phyloP scores from a whole-genome alignment of 805 yeast genomes.

The Candida takata region DNA sequence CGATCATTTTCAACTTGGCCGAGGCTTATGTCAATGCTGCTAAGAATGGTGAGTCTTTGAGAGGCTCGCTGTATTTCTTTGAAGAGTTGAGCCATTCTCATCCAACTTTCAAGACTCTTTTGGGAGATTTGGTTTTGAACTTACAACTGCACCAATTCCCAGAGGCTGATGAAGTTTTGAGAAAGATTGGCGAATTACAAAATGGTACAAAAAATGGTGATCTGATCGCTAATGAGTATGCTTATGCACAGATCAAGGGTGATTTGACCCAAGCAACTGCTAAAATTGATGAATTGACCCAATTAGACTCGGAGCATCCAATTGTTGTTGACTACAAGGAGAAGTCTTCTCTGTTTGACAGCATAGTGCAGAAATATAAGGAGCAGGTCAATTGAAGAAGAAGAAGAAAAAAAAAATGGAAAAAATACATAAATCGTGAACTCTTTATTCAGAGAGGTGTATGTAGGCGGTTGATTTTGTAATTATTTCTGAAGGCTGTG shows the following conservation, averaged over 20 bases:
- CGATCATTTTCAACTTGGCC: conserved; percentile 66
- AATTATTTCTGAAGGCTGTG: too few relatives aligned
- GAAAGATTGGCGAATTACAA: conserved; percentile 28
- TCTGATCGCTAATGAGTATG: conserved; percentile 57
- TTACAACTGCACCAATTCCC: conserved; percentile 73
- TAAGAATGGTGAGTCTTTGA: conserved; percentile 32
- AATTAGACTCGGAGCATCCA: conserved; percentile 49
- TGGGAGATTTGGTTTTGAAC: conserved; percentile 66
- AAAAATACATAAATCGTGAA: too few relatives aligned
- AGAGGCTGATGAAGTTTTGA: conserved; percentile 67
- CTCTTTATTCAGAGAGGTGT: too few relatives aligned
- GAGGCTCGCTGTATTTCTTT: conserved; percentile 52
- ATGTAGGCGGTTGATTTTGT: too few relatives aligned
- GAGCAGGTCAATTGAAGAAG: conserved; percentile 11
- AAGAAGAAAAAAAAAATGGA: too few relatives aligned
- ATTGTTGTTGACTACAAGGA: conserved; percentile 51
- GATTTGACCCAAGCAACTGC: conserved; percentile 26
- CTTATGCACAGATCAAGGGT: conserved; percentile 53
- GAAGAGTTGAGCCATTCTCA: conserved; percentile 73
- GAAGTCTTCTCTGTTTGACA: conserved; percentile 60
- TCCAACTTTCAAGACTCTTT: conserved; percentile 40
- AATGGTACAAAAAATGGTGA: conserved; percentile 39
- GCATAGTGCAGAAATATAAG: conserved; percentile 54
- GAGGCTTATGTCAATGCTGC: conserved; percentile 62
- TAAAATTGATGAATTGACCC: conserved; percentile 39